A percentile compares a stretch with the other conserved stretches of the same genome.
phyloP scores from a whole-genome alignment of 257 asterid genomes.

The Fraxinus americana region DNA sequence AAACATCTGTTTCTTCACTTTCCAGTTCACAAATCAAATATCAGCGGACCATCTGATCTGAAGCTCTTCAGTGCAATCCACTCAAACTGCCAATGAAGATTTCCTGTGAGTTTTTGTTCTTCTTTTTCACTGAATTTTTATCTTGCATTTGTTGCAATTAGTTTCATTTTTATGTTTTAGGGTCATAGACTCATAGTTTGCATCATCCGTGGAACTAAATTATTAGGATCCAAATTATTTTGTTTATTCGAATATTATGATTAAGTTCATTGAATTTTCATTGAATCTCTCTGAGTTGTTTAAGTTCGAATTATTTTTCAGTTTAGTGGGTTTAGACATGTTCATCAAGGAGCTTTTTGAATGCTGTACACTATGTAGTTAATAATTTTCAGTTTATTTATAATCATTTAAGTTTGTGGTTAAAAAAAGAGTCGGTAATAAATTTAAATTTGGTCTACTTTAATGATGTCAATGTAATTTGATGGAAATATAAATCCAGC shows the following conservation, averaged over 20 bases:
- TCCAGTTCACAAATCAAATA: background rate
- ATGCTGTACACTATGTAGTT: background rate
- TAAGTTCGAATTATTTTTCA: background rate
- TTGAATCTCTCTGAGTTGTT: background rate
- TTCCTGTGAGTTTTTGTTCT: background rate
- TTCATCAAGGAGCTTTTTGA: background rate
- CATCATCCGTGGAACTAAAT: background rate
- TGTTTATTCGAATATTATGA: background rate
- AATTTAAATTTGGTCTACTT: background rate
- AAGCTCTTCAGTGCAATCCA: background rate
- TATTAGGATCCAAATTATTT: background rate
- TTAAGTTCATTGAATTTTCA: background rate
- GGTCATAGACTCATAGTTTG: background rate
- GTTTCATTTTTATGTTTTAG: background rate
- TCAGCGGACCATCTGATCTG: background rate
- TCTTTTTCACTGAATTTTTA: background rate
- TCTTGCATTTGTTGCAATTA: background rate
- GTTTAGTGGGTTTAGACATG: background rate
- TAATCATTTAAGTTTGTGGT: background rate
- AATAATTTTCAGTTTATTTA: background rate
- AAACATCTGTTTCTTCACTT: background rate
- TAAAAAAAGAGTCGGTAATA: background rate
- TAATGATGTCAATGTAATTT: background rate
- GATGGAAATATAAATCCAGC: background rate
- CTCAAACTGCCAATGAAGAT: background rate